Evolutionary conservation across 2,329 filamentous ascomycete genomes (phyloP).

Genomic region (Fusarium dlaminii): DNA sequence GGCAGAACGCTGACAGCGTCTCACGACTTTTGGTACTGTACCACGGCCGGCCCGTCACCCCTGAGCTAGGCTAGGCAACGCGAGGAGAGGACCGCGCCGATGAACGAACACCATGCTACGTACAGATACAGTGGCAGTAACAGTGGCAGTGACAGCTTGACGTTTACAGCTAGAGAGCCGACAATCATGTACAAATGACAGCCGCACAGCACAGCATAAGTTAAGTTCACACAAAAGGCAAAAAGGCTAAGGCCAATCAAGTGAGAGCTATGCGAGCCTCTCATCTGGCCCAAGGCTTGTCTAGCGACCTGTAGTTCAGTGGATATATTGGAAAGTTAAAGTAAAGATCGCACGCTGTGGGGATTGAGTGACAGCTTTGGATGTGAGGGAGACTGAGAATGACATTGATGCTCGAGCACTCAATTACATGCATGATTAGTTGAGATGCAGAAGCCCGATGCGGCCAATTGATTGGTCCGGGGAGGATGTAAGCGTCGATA

Average conservation of each 20-base stretch:
- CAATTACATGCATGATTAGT: slow-evolving; percentile 43
- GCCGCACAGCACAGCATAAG: slow-evolving; percentile 14
- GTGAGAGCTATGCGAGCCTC: not conserved
- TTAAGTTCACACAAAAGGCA: not conserved
- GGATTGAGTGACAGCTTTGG: not conserved
- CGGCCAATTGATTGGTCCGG: slow-evolving; percentile 31
- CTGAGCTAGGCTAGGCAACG: slow-evolving; percentile 35
- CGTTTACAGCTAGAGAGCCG: slow-evolving; percentile 27
- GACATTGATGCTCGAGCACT: slow-evolving; percentile 12
- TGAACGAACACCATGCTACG: slow-evolving; percentile 20
- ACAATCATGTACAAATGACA: slow-evolving; percentile 33
- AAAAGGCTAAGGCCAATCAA: slow-evolving; percentile 14
- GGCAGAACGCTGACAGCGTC: slow-evolving; percentile 36
- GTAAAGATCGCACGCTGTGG: slow-evolving; percentile 12
- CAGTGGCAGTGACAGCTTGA: not conserved
- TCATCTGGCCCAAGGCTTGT: slow-evolving; percentile 12
- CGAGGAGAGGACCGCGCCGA: slow-evolving; percentile 22
- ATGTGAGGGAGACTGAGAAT: slow-evolving; percentile 13
- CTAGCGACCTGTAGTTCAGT: slow-evolving; percentile 19
- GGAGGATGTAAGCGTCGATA: slow-evolving; percentile 22
- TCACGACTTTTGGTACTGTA: slow-evolving; percentile 32
- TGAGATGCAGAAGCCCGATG: slow-evolving; percentile 27
- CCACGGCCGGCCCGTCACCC: slow-evolving; percentile 31
- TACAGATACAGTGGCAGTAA: not conserved
- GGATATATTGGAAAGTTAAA: slow-evolving; percentile 18